Conservation (phyloP, 1,284 basidiomycete genomes). For the Coniophora puteana region DNA sequence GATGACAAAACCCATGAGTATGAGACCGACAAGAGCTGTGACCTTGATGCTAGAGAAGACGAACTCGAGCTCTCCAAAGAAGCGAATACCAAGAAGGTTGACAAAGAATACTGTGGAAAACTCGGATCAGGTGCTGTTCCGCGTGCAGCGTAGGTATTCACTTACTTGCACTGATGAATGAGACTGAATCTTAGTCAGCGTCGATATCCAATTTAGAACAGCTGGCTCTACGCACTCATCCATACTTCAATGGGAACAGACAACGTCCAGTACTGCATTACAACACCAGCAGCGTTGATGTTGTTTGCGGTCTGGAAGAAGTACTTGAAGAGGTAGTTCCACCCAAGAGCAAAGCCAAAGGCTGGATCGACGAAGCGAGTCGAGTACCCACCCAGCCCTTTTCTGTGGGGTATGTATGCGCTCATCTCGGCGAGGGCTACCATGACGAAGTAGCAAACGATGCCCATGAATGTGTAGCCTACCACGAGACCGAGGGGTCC, state of each 20-base stretch:
- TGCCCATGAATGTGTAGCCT: conserved; percentile 20
- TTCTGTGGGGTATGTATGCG: conserved; percentile 36
- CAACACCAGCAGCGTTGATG: conserved; percentile 8
- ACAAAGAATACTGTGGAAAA: conserved; percentile 31
- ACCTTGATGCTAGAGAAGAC: conserved; percentile 36
- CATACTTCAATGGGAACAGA: conserved; percentile 12
- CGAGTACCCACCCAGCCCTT: conserved; percentile 39
- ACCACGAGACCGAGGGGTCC: conserved; percentile 22
- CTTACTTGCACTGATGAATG: too few relatives aligned
- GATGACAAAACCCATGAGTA: conserved; percentile 29
- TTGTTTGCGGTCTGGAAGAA: conserved; percentile 11
- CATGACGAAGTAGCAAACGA: conserved; percentile 30
- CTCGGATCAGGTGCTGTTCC: too few relatives aligned
- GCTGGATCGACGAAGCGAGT: conserved; percentile 48
- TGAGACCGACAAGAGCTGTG: conserved; percentile 30
- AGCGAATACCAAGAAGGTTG: conserved; percentile 24
- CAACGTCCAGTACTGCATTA: conserved; percentile 9
- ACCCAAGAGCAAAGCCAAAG: conserved; percentile 42
- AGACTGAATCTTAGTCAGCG: neutral
- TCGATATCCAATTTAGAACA: neutral
- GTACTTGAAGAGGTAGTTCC: conserved; percentile 24
- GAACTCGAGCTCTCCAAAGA: conserved; percentile 34
- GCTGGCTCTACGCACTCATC: conserved; percentile 5
- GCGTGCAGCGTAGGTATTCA: too few relatives aligned
- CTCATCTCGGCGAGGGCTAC: conserved; percentile 35